These are phyloP conservation scores for Monilinia fructigena DNA, from an alignment of 2,329 filamentous ascomycete species.

Conservation along the genomic window DNA sequence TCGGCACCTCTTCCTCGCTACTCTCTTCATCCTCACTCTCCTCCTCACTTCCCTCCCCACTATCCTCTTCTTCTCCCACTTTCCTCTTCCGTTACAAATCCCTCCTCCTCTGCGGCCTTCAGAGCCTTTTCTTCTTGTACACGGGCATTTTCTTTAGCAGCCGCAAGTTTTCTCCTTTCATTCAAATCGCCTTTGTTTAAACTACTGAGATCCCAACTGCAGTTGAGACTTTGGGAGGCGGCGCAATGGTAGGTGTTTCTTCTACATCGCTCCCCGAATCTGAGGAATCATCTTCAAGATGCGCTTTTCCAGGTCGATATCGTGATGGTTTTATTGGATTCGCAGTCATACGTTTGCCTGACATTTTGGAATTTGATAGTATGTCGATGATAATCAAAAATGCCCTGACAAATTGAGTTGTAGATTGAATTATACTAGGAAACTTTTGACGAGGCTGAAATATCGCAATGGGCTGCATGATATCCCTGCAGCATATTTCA, in stretches of 20 bases:
- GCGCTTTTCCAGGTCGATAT: conserved; percentile 80
- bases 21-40: conserved; percentile 42
- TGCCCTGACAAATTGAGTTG: not conserved
- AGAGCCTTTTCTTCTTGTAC: conserved; percentile 47
- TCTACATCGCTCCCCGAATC: conserved; percentile 52
- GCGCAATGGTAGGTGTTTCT: conserved; percentile 45
- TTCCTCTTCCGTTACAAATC: conserved; percentile 55
- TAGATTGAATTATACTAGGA: conserved; percentile 1
- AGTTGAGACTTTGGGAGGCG: conserved; percentile 57
- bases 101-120: conserved; percentile 53
- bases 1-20: conserved; percentile 57
- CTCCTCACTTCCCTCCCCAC: conserved; percentile 38
- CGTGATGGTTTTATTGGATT: conserved; percentile 79
- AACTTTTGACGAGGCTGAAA: conserved; percentile 31
- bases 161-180: conserved; percentile 47
- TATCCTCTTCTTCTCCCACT: conserved; percentile 43
- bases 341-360: conserved; percentile 87
- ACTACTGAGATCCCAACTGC: conserved; percentile 56
- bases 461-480: conserved; percentile 13
- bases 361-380: conserved; percentile 45
- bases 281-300: conserved; percentile 52
- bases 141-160: conserved; percentile 49
- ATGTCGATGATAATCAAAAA: too few species aligned
- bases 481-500: conserved; percentile 9
- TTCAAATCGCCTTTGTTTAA: conserved; percentile 54